Conservation (phyloP, 2,329 filamentous ascomycete genomes). For the Colletotrichum zoysiae region DNA sequence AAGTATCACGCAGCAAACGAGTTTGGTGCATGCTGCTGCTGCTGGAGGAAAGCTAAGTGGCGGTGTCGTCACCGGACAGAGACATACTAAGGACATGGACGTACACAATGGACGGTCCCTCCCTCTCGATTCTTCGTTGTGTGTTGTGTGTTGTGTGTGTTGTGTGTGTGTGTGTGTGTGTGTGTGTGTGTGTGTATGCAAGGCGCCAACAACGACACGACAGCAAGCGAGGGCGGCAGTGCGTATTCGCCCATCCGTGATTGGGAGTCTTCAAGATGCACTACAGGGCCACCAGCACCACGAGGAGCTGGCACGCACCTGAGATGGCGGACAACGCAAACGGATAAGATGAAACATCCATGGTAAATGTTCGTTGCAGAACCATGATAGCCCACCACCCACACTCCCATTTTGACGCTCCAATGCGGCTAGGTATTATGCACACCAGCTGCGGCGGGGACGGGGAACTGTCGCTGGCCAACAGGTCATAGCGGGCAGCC, state of each 20-base stretch:
- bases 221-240: constrained; percentile 19
- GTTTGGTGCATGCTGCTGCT: background rate
- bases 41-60: background rate
- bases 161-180: background rate
- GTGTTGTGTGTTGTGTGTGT: background rate
- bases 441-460: constrained; percentile 13
- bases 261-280: constrained; percentile 15
- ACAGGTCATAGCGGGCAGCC: constrained; percentile 25
- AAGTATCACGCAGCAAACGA: constrained; percentile 38
- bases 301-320: constrained; percentile 28
- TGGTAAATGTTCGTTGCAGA: constrained; percentile 42
- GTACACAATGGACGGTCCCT: constrained; percentile 1
- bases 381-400: constrained; percentile 39
- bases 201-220: constrained; percentile 6
- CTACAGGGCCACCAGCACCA: constrained; percentile 16
- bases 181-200: constrained; percentile 1
- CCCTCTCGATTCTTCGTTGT: constrained; percentile 22
- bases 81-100: constrained; percentile 2
- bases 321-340: constrained; percentile 31
- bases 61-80: constrained; percentile 18
- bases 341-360: constrained; percentile 40
- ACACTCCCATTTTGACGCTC: constrained; percentile 23
- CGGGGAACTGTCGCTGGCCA: constrained; percentile 38
- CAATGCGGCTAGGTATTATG: constrained; percentile 14
- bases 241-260: constrained; percentile 16